phyloP scores from a whole-genome alignment of 2,329 filamentous ascomycete genomes.

The Scedosporium minutisporum region DNA sequence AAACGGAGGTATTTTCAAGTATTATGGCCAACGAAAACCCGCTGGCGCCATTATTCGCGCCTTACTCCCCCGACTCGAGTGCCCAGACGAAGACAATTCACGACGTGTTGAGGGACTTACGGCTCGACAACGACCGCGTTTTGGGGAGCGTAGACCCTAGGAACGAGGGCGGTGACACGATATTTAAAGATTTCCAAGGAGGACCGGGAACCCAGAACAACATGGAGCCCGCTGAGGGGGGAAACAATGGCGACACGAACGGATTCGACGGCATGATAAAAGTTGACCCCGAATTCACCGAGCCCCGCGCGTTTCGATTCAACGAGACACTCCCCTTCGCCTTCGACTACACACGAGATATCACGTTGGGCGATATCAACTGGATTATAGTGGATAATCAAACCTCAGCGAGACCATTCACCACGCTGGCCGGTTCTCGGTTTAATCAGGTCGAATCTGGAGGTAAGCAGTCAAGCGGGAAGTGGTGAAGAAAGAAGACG shows the following conservation, averaged over 20 bases:
- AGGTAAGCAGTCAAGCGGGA: too few relatives aligned
- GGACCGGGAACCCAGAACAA: too few relatives aligned
- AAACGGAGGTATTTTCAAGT: background rate
- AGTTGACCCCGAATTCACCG: background rate
- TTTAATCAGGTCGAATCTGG: fast-evolving
- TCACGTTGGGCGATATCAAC: too few relatives aligned
- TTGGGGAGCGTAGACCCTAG: background rate
- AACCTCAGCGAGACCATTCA: background rate
- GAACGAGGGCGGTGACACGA: background rate
- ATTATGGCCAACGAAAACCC: background rate
- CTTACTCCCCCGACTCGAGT: background rate
- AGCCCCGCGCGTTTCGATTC: background rate
- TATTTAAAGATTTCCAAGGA: too few relatives aligned
- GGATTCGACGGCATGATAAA: too few relatives aligned
- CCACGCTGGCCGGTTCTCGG: too few relatives aligned
- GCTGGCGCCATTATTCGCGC: background rate
- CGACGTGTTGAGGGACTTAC: background rate
- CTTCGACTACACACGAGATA: too few relatives aligned
- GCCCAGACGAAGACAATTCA: background rate
- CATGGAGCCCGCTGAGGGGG: too few relatives aligned
- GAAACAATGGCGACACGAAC: too few relatives aligned
- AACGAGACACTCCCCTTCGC: too few relatives aligned
- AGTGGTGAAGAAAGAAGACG: too few relatives aligned
- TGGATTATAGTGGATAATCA: background rate
- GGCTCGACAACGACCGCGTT: background rate